Evolutionary conservation across 441 rosid species (phyloP).

Genomic region (Mallotus repandus): DNA sequence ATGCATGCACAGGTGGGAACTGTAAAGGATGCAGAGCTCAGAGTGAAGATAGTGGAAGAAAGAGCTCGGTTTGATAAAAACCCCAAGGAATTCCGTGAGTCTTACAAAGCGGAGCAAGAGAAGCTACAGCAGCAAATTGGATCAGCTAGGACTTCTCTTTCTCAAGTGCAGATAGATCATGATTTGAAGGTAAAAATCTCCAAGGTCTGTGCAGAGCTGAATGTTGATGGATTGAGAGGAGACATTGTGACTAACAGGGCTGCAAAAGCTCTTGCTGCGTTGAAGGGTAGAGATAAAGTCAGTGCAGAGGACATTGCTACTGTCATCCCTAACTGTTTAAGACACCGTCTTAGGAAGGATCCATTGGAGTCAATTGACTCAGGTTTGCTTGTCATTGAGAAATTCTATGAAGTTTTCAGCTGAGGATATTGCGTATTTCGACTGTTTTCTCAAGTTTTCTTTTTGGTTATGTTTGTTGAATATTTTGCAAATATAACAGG

Average conservation of each 20-base stretch:
- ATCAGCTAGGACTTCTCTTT: slow-evolving; percentile 60
- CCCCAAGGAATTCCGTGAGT: slow-evolving; percentile 78
- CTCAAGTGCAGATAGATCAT: slow-evolving; percentile 70
- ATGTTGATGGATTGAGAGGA: slow-evolving; percentile 92
- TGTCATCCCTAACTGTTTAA: slow-evolving; percentile 87
- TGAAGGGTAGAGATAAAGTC: slow-evolving; percentile 79
- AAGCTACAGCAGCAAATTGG: slow-evolving; percentile 76
- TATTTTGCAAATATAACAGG: slow-evolving; percentile 11
- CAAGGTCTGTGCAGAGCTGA: slow-evolving; percentile 84
- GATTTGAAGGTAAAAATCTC: slow-evolving; percentile 90
- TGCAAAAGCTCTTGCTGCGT: slow-evolving; percentile 86
- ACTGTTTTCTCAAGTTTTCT: slow-evolving; percentile 10
- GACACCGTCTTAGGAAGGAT: slow-evolving; percentile 96
- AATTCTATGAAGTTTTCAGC: slow-evolving; percentile 80
- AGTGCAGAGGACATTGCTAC: slow-evolving; percentile 83
- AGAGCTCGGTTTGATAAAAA: slow-evolving; percentile 76
- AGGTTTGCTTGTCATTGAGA: slow-evolving; percentile 77
- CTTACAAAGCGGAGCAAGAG: slow-evolving; percentile 72
- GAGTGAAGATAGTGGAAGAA: slow-evolving; percentile 95
- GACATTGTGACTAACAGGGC: slow-evolving; percentile 91
- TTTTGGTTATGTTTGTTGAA: slow-evolving; percentile 9
- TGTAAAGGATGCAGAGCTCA: slow-evolving; percentile 86
- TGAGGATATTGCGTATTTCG: slow-evolving; percentile 29
- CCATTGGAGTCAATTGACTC: slow-evolving; percentile 95
- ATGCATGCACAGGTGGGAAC: slow-evolving; percentile 98